A percentile compares a stretch with the other conserved stretches of the same genome.
Evolutionary conservation across 257 asterid genomes (phyloP).

Genomic region (Solanum sitiens): DNA sequence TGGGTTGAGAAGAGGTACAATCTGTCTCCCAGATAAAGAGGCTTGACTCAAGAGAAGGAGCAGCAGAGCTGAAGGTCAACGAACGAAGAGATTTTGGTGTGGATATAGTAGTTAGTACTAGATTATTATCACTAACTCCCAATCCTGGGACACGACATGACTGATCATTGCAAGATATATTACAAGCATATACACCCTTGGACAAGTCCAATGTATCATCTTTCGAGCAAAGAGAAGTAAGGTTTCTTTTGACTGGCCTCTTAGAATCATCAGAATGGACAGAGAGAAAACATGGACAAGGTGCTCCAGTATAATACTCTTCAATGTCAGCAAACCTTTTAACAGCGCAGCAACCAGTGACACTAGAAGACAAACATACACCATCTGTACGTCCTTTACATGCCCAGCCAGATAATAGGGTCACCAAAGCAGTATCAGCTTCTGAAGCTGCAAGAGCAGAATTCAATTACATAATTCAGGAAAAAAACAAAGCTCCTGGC

Average conservation of each 20-base stretch:
- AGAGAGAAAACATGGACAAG: conserved; percentile 20
- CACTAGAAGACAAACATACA: conserved; percentile 30
- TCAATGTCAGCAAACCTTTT: conserved; percentile 11
- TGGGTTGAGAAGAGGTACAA: conserved; percentile 7
- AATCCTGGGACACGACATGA: conserved; percentile 41
- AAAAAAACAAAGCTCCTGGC: not conserved
- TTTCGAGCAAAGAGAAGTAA: not conserved
- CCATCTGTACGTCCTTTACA: conserved; percentile 31
- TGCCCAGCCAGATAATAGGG: conserved; percentile 41
- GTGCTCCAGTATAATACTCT: conserved; percentile 12
- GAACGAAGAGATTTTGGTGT: conserved; percentile 26
- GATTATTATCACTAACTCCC: conserved; percentile 24
- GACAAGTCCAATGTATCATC: not conserved
- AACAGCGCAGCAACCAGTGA: conserved; percentile 23
- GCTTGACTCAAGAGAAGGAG: conserved; percentile 44
- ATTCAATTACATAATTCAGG: conserved; percentile 5
- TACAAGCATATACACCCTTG: conserved; percentile 1
- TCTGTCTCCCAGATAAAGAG: conserved; percentile 37
- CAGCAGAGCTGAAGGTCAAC: conserved; percentile 20
- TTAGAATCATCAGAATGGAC: conserved; percentile 9
- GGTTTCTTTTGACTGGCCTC: conserved; percentile 21
- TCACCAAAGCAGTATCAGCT: conserved; percentile 29
- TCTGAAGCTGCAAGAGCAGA: conserved; percentile 25
- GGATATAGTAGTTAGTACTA: conserved; percentile 18
- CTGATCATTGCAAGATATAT: conserved; percentile 13